Percentiles rank a stretch among this genome's conserved stretches.
These are phyloP conservation scores for Microbotryum saponariae DNA, from an alignment of 1,284 basidiomycete species.

Conservation along the genomic window DNA sequence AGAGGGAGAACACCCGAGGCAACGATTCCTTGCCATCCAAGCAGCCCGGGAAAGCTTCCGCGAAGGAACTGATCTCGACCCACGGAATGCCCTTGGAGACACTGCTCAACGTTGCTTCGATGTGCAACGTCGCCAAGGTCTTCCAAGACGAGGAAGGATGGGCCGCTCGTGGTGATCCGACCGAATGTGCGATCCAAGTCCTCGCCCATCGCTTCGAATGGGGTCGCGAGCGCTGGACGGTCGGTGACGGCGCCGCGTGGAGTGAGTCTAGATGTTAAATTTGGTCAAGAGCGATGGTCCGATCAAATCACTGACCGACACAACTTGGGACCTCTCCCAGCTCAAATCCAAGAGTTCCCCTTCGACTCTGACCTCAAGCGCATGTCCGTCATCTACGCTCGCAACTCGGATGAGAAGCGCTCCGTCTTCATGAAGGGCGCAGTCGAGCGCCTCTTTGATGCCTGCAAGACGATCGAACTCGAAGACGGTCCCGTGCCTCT, in stretches of 20 bases:
- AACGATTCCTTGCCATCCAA: slow-evolving; percentile 22
- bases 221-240: slow-evolving; percentile 17
- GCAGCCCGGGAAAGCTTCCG: slow-evolving; percentile 34
- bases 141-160: slow-evolving; percentile 47
- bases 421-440: slow-evolving; percentile 55
- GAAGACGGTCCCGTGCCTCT: slow-evolving; percentile 35
- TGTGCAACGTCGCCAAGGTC: slow-evolving; percentile 49
- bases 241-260: slow-evolving; percentile 24
- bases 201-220: slow-evolving; percentile 48
- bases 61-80: slow-evolving; percentile 32
- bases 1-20: slow-evolving; percentile 8
- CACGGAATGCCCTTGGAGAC: slow-evolving; percentile 39
- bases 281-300: neutral
- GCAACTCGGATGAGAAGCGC: slow-evolving; percentile 34
- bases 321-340: slow-evolving; percentile 37
- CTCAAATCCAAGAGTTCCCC: slow-evolving; percentile 28
- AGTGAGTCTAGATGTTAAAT: slow-evolving; percentile 10
- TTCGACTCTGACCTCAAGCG: slow-evolving; percentile 59
- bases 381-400: slow-evolving; percentile 51
- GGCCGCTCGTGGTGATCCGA: slow-evolving; percentile 63
- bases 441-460: slow-evolving; percentile 55
- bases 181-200: slow-evolving; percentile 56
- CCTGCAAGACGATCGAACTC: slow-evolving; percentile 45
- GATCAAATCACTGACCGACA: neutral
- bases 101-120: slow-evolving; percentile 44